Base-by-base conservation (phyloP, 2,329 filamentous ascomycete species). In the Ambrosiella beaveri region DNA sequence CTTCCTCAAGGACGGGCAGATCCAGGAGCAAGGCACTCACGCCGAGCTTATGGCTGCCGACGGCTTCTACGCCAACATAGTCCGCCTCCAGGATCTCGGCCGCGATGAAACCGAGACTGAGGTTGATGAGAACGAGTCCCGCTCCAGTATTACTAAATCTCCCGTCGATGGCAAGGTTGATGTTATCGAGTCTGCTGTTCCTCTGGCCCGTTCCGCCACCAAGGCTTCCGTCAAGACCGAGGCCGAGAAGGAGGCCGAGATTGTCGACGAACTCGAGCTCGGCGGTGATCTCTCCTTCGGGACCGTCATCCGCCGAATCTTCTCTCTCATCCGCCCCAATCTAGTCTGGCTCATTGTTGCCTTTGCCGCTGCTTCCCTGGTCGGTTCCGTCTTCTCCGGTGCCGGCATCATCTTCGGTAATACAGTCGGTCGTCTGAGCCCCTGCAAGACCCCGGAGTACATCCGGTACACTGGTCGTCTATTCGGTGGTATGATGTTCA, bases 21-120 rank as follows among this genome's bases (percentile, higher is more conserved):
- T 83, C 2, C 70, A 82, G 9, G 83, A 86, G 66, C 73, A 82
- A 64, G 84, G 84, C 0, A 80, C 74, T 0, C 82, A 86, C 59
- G 70, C 78, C 2, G 74, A 81, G 56, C 72, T 86, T 1, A 71
- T 86, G 61, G 66, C 70, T 1, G 67, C 71, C 9, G 66, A 78
- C 5, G 68, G 71, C 11, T 67, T 79, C 3, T 83, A 83, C 62
- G 72, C 71, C 7, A 70, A 71, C 39, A 72, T 83, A 57, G 78
- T 81, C 2, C 66, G 67, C 45, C 66, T 73, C 2, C 73, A 74
- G 57, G 69, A 67, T 19, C 63, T 72, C 35, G 52, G 59, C 13
- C 59, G 17, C 15, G 66, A 69, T 2, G 63, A 64, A 51, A 40
- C 38, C 19, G 50, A 53, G 7, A 27, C 35, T 11, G 64, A 65